Conservation (phyloP, 1,139 yeast genomes). For the Yamadazyma friedrichii region DNA sequence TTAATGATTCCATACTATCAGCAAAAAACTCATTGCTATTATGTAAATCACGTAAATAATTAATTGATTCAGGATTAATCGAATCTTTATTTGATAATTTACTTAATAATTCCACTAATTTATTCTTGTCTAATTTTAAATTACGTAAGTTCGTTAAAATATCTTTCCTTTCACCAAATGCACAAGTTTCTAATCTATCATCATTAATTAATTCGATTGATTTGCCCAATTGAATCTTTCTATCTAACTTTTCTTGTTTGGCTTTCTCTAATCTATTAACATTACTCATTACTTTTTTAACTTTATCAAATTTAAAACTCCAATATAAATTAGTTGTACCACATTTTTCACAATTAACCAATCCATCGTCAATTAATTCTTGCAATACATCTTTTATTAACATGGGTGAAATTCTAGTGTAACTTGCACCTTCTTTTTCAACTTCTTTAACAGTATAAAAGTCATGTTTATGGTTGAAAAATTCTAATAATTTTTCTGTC, state of each 20-base stretch:
- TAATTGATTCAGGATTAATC: background rate
- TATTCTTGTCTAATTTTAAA: background rate
- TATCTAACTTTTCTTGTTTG: background rate
- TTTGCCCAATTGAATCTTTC: background rate
- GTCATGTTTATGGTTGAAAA: background rate
- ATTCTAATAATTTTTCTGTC: background rate
- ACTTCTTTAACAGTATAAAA: background rate
- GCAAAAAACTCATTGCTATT: background rate
- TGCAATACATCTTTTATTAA: background rate
- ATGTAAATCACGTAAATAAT: background rate
- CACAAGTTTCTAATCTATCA: background rate
- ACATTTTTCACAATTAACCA: slow-evolving; percentile 1
- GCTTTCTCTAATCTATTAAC: background rate
- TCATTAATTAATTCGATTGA: background rate
- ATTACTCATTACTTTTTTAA: background rate
- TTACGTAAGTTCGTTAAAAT: background rate
- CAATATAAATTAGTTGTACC: background rate
- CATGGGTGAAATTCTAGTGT: background rate
- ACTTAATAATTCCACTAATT: background rate
- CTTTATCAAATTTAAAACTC: background rate
- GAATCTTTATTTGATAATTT: background rate
- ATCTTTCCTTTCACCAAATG: background rate
- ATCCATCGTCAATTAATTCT: slow-evolving; percentile 1
- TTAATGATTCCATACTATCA: background rate
- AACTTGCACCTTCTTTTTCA: background rate